These are phyloP conservation scores for Quercus suber DNA, from an alignment of 306 rosid genomes.

Conservation along the genomic window DNA sequence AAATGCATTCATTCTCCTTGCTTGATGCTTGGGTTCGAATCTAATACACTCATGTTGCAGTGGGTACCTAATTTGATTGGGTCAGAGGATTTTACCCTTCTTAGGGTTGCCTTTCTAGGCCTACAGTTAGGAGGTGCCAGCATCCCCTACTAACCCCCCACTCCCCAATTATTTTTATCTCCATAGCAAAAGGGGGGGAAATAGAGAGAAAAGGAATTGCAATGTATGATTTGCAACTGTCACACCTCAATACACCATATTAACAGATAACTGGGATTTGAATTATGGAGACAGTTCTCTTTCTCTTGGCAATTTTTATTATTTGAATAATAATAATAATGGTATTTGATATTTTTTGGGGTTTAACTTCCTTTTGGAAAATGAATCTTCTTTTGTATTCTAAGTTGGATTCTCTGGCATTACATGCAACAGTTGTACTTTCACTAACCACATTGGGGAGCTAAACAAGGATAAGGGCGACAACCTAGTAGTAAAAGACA, in stretches of 20 bases:
- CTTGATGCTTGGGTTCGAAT: neutral
- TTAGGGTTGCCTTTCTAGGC: neutral
- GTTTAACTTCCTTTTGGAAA: conserved; percentile 1
- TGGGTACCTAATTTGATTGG: neutral
- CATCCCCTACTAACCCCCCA: neutral
- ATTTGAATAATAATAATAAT: neutral
- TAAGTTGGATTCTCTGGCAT: conserved; percentile 31
- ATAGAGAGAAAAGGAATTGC: neutral
- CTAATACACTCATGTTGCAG: neutral
- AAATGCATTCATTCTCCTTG: neutral
- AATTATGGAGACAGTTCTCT: neutral
- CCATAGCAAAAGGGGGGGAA: neutral
- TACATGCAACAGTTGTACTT: conserved; percentile 60
- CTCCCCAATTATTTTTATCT: neutral
- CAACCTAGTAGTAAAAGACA: conserved; percentile 52
- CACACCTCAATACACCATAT: neutral
- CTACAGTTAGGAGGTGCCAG: neutral
- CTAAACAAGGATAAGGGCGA: conserved; percentile 45
- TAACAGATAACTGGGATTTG: neutral
- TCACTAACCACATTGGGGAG: conserved; percentile 69
- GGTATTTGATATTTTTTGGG: neutral
- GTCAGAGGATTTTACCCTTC: neutral
- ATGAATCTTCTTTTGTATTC: conserved; percentile 13
- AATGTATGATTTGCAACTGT: neutral
- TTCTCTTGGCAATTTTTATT: neutral